These are phyloP conservation scores for Eleusine coracana DNA, from an alignment of 176 grass and related monocot species.

Conservation along the genomic window DNA sequence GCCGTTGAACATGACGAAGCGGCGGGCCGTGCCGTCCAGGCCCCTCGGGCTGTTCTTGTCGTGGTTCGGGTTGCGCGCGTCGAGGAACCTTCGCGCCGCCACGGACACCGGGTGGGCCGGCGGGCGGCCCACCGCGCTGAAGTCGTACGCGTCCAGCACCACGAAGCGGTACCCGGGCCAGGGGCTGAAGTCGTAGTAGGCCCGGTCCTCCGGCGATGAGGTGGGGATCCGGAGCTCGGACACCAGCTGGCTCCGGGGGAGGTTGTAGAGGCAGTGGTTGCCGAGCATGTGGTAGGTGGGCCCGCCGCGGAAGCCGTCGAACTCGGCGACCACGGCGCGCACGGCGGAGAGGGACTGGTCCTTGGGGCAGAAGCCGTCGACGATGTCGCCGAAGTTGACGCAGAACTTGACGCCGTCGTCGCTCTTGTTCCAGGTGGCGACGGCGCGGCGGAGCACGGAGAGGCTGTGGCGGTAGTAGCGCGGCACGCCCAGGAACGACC, in stretches of 20 bases:
- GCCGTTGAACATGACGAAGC: constrained; percentile 89
- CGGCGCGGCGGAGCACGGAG: constrained; percentile 66
- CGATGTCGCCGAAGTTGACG: constrained; percentile 83
- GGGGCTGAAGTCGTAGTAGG: constrained; percentile 76
- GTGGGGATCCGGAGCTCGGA: constrained; percentile 62
- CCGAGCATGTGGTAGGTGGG: constrained; percentile 89
- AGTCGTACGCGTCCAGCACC: constrained; percentile 85
- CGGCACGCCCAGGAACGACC: constrained; percentile 68
- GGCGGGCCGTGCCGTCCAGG: constrained; percentile 57
- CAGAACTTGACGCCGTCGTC: constrained; percentile 53
- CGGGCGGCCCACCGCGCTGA: constrained; percentile 70
- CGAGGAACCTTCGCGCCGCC: constrained; percentile 59
- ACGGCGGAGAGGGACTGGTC: constrained; percentile 42
- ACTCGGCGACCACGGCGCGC: constrained; percentile 61
- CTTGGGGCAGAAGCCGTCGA: constrained; percentile 81
- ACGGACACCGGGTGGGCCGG: constrained; percentile 45
- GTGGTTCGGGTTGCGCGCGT: constrained; percentile 59
- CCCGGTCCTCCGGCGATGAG: constrained; percentile 11
- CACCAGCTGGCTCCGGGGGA: constrained; percentile 61
- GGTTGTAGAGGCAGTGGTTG: constrained; percentile 92
- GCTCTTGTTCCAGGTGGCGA: constrained; percentile 63
- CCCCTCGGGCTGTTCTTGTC: constrained; percentile 79
- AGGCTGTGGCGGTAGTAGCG: constrained; percentile 87
- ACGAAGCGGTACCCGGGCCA: constrained; percentile 63
- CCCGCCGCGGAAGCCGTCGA: constrained; percentile 64